Evolutionary conservation across 164 flowering plant species (phyloP).

Genomic region (Magnolia sinica): DNA sequence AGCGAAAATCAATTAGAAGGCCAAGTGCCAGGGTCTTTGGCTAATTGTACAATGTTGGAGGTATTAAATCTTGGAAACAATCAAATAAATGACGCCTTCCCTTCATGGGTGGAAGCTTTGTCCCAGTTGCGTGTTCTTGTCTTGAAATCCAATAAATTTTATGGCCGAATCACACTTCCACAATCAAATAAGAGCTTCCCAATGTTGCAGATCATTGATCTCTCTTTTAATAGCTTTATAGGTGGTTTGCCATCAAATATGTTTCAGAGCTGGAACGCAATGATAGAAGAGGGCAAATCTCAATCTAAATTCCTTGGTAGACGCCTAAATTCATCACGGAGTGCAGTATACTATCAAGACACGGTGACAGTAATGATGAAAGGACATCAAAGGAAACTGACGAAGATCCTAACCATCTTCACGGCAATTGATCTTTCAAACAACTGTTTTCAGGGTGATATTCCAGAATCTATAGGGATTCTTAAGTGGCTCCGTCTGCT

Average conservation of each 20-base stretch:
- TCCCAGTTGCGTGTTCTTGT: constrained; percentile 47
- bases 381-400: too few relatives aligned
- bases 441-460: too few relatives aligned
- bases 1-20: constrained; percentile 46
- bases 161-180: constrained; percentile 29
- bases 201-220: constrained; percentile 50
- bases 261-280: constrained; percentile 33
- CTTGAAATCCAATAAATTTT: constrained; percentile 45
- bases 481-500: constrained; percentile 8
- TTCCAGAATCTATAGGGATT: neutral
- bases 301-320: neutral
- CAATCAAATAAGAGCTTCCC: constrained; percentile 14
- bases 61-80: constrained; percentile 63
- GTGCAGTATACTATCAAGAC: too few relatives aligned
- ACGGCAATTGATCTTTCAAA: too few relatives aligned
- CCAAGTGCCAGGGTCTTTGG: constrained; percentile 42
- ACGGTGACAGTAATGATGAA: too few relatives aligned
- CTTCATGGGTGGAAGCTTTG: constrained; percentile 39
- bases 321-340: too few relatives aligned
- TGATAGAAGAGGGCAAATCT: neutral
- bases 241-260: constrained; percentile 26
- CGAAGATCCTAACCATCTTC: too few relatives aligned
- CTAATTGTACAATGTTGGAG: constrained; percentile 46
- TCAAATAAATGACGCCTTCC: constrained; percentile 38
- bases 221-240: constrained; percentile 40